Evolutionary conservation across 2,329 filamentous ascomycete genomes (phyloP).

Genomic region (Microdochium trichocladiopsis): DNA sequence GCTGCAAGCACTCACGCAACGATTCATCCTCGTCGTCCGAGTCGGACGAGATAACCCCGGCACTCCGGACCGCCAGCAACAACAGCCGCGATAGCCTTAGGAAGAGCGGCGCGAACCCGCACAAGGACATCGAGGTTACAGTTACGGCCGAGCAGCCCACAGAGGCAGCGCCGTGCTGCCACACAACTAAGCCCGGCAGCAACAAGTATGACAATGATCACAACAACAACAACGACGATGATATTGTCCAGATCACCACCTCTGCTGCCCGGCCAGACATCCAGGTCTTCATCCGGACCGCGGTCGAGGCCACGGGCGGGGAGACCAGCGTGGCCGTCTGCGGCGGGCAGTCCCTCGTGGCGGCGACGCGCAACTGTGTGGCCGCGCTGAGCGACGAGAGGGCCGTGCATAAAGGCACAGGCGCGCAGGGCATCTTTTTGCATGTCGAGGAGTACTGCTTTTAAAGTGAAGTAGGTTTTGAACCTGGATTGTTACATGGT

Average conservation of each 20-base stretch:
- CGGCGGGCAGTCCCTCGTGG: constrained; percentile 47
- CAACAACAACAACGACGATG: background rate
- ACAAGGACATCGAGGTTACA: background rate
- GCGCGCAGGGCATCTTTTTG: constrained; percentile 54
- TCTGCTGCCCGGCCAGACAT: constrained; percentile 43
- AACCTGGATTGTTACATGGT: too few relatives aligned
- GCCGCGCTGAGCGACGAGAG: constrained; percentile 50
- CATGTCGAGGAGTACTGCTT: constrained; percentile 55
- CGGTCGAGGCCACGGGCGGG: constrained; percentile 50
- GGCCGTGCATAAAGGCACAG: constrained; percentile 57
- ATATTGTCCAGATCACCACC: constrained; percentile 29
- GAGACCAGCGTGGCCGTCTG: constrained; percentile 57
- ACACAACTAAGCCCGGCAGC: background rate
- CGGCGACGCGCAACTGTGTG: constrained; percentile 47
- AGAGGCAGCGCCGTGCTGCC: background rate
- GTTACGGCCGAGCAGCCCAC: too few relatives aligned
- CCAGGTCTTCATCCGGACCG: constrained; percentile 39
- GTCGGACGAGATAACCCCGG: background rate
- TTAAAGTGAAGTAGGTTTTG: too few relatives aligned
- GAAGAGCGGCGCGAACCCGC: background rate
- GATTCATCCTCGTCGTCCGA: constrained; percentile 2
- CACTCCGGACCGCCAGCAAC: background rate
- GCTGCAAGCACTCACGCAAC: background rate
- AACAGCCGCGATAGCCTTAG: background rate
- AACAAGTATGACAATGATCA: background rate